phyloP scores from a whole-genome alignment of 345 rosid species.

The Gossypium thurberi region DNA sequence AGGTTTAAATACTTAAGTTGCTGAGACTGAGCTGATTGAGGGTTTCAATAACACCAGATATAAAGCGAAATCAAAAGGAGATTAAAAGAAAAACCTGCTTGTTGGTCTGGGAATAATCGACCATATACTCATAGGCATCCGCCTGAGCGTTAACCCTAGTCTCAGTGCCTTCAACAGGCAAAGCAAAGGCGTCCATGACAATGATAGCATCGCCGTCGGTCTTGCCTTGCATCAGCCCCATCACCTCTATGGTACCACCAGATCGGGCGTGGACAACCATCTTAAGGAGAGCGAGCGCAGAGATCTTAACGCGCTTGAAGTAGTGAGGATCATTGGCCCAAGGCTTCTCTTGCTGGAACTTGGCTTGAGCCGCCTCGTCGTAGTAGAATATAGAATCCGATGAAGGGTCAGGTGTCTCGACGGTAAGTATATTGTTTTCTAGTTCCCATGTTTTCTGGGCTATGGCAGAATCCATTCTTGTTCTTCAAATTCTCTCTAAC shows the following conservation, averaged over 20 bases:
- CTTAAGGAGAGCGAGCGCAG: slow-evolving; percentile 95
- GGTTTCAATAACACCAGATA: background rate
- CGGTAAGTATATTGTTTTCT: slow-evolving; percentile 73
- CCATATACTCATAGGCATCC: slow-evolving; percentile 99
- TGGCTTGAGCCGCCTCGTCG: slow-evolving; percentile 55
- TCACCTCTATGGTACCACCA: slow-evolving; percentile 96
- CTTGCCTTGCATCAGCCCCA: slow-evolving; percentile 99
- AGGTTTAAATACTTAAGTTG: background rate
- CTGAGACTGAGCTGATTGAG: background rate
- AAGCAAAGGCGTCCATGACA: slow-evolving; percentile 98
- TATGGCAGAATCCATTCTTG: slow-evolving; percentile 38
- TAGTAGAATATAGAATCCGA: slow-evolving; percentile 83
- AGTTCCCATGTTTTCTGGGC: slow-evolving; percentile 99
- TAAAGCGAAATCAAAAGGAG: background rate
- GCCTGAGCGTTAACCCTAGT: slow-evolving; percentile 98
- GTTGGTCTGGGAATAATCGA: slow-evolving; percentile 92
- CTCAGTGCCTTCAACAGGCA: slow-evolving; percentile 99
- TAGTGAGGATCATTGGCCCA: slow-evolving; percentile 91
- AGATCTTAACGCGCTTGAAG: slow-evolving; percentile 95
- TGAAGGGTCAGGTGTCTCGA: slow-evolving; percentile 42
- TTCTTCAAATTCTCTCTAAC: background rate
- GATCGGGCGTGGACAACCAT: slow-evolving; percentile 99
- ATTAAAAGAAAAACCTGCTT: slow-evolving; percentile 50
- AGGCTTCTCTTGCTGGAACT: slow-evolving; percentile 87
- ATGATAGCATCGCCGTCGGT: slow-evolving; percentile 93